Conservation (phyloP, 2,329 filamentous ascomycete species). For the Claviceps arundinis region DNA sequence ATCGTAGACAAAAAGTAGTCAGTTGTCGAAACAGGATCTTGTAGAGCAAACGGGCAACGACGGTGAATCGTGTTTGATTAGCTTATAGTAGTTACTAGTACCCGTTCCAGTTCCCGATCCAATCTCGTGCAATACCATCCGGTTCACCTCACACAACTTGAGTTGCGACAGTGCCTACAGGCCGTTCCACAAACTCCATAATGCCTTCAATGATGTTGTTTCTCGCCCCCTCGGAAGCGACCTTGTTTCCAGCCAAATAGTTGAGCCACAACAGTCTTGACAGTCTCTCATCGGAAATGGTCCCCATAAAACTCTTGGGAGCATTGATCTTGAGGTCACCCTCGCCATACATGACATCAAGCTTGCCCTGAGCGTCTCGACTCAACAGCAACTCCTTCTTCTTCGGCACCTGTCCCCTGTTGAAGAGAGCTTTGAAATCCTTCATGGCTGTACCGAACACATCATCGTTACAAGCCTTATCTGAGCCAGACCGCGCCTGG, state of each 20-base stretch:
- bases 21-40: no score
- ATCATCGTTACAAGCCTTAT: constrained; percentile 50
- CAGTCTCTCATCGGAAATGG: constrained; percentile 65
- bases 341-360: constrained; percentile 57
- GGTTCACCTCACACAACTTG: constrained; percentile 43
- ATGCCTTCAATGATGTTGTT: constrained; percentile 76
- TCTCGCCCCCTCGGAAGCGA: constrained; percentile 72
- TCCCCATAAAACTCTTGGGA: constrained; percentile 47
- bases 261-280: constrained; percentile 76
- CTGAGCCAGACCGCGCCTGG: constrained; percentile 53
- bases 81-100: constrained; percentile 1
- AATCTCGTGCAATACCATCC: not conserved
- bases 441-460: constrained; percentile 61
- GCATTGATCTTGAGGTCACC: constrained; percentile 34
- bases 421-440: constrained; percentile 72
- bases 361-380: constrained; percentile 49
- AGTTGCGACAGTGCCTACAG: constrained; percentile 73
- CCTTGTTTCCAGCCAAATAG: constrained; percentile 75
- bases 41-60: no score
- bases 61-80: not conserved
- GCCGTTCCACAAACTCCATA: constrained; percentile 76
- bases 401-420: constrained; percentile 68
- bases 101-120: not conserved
- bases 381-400: constrained; percentile 62
- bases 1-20: not conserved